These are phyloP conservation scores for Aspergillus egyptiacus DNA, from an alignment of 495 filamentous ascomycete genomes.

Conservation along the genomic window DNA sequence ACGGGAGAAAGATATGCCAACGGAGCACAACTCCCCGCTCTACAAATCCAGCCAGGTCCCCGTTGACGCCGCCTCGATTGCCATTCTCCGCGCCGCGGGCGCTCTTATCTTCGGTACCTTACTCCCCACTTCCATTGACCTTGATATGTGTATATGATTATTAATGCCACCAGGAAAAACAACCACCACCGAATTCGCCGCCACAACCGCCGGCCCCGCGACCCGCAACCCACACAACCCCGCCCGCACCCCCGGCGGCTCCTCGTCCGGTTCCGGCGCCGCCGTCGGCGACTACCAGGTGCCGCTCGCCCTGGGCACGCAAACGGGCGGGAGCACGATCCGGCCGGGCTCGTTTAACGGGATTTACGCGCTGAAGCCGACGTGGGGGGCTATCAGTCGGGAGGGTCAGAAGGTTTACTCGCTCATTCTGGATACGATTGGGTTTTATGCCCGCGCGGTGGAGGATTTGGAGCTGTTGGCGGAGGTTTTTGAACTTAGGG, in stretches of 20 bases:
- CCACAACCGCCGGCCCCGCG: not conserved
- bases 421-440: conserved; percentile 47
- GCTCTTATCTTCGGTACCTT: conserved; percentile 11
- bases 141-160: not conserved
- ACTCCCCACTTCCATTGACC: not conserved
- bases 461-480: conserved; percentile 46
- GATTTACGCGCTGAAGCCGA: conserved; percentile 52
- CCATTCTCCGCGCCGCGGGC: conserved; percentile 9
- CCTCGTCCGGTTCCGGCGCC: conserved; percentile 13
- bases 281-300: conserved; percentile 16
- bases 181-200: conserved; percentile 15
- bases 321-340: conserved; percentile 31
- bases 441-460: conserved; percentile 43
- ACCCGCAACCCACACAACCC: conserved; percentile 9
- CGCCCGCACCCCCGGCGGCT: conserved; percentile 12
- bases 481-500: conserved; percentile 41
- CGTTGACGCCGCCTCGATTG: conserved; percentile 9
- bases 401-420: conserved; percentile 47
- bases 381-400: conserved; percentile 48
- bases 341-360: conserved; percentile 52
- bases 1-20: conserved; percentile 14
- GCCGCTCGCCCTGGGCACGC: conserved; percentile 12
- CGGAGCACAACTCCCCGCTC: conserved; percentile 10
- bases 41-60: conserved; percentile 7
- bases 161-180: conserved; percentile 11